These are phyloP conservation scores for Saccharomyces hybrid DNA, from an alignment of 1,139 yeast species.

Conservation along the genomic window DNA sequence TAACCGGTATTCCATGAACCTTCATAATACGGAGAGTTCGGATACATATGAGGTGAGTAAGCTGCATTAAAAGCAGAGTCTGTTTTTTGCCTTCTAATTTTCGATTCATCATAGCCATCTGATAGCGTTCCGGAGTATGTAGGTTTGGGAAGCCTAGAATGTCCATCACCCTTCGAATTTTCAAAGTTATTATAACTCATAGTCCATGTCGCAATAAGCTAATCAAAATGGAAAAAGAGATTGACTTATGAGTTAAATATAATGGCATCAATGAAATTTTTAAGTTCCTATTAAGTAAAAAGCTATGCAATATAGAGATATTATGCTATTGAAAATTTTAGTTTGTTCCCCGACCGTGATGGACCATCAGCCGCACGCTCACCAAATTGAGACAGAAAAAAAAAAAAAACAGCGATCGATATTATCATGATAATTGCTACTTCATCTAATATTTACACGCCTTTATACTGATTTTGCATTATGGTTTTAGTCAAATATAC, in stretches of 20 bases:
- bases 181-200: not conserved
- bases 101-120: not conserved
- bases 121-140: conserved; percentile 23
- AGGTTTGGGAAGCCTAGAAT: conserved; percentile 20
- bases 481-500: conserved; percentile 30
- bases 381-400: not conserved
- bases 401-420: not conserved
- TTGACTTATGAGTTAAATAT: not conserved
- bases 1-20: not conserved
- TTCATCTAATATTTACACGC: not conserved
- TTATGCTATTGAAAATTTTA: not conserved
- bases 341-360: not conserved
- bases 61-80: not conserved
- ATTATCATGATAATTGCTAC: not conserved
- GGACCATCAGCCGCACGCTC: not conserved
- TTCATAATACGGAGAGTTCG: not conserved
- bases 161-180: not conserved
- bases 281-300: not conserved
- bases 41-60: not conserved
- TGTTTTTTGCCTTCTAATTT: conserved; percentile 2
- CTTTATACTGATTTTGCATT: not conserved
- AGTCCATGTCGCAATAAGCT: not conserved
- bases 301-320: not conserved
- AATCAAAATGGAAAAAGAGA: not conserved
- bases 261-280: not conserved